Evolutionary conservation across 148 eudicot species (phyloP), one percentile per base, ranked within the genome.

Genomic region (Tetragonia tetragonoides): DNA sequence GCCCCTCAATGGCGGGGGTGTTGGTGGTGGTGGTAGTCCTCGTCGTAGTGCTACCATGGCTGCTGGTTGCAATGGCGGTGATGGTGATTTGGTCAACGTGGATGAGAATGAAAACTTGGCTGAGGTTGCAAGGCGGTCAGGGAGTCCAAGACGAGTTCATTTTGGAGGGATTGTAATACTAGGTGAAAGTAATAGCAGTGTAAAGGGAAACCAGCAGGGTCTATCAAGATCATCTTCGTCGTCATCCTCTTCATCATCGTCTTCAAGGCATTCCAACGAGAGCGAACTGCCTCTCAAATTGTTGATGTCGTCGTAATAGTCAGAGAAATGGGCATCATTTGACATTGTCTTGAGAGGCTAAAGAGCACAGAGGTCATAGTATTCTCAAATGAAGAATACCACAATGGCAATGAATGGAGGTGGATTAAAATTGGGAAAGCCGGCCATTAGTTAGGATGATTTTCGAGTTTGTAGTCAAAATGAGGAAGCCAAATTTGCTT

Each of bases 91-190:
- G n/a, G 67, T 6, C 18, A 44, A n/a, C 28, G 73, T 44, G 47
- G 72, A 49, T 28, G 47, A n/a, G 64, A 64, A 68, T 44, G 74
- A 7, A 51, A 65, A 53, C 16, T 53, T 6, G 40, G 18, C 73
- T 24, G 51, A 17, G 65, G 41, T 38, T 49, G 24, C 24, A 7
- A 40, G 46, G 49, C 73, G 67, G 69, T 24, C 41, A 10, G 78
- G 66, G 10, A 79, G 82, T 78, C 85, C 76, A 39, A 78, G 75
- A 20, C 60, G 82, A 42, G 85, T 82, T 59, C 85, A 79, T 56
- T 82, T 82, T 44, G 85, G 82, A 53, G 82, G 85, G 75, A 78
- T 74, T 44, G 82, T 82, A 46, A 59, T 82, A 28, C 14, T 82
- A n/a, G 85, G 82, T 3, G 82, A 78, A 47, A 75, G 54, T 7